Evolutionary conservation across 495 filamentous ascomycete genomes (phyloP), one percentile per base, ranked within the genome.

Genomic region (Acidomyces sp.): DNA sequence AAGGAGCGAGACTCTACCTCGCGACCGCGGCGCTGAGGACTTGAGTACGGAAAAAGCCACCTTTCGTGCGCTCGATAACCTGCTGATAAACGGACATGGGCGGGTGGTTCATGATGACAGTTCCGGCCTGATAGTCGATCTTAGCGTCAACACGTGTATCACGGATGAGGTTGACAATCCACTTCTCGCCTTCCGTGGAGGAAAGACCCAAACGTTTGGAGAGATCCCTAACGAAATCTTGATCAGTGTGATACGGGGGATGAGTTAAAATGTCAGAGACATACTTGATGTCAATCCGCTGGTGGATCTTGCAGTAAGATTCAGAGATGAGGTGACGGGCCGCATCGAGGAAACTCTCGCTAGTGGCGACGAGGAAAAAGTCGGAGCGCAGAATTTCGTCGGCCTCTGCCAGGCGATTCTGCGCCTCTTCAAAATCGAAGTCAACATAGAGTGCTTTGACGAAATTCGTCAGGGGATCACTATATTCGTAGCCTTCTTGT

Each of bases 291-390:
- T 95, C 86, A 46, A 97, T 97, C 43, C 90, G 74, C 48, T 94
- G 84, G 64, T 95, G 90, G 57, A 97, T 97, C 74, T 96, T 96
- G 82, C 92, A 96, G 71, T 97, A 96, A 59, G 73, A 80, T 69
- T 97, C 90, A 6, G 87, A 96, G 61, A 97, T 95, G 37, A 96
- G 66, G 67, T 96, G 90, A 50, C 90, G 70, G 27, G 90, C 90
- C 36, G 84, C 78, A 55, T 97, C 92, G 45, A 97, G 84, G 55
- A 97, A 97, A 13, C 76, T 70, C 56, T 94, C 88, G 9, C 85
- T 78, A 4, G 82, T 70, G 24, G 75, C 75, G 35, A 80, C 75
- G 21, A 96, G 74, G 78, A 97, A 97, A 75, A 96, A 95, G 63
- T 97, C 90, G 49, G 78, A 76, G 48, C 81, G 80, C 26, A 94